Evolutionary conservation across 805 yeast species (phyloP).

Genomic region (Kazachstania viticola): DNA sequence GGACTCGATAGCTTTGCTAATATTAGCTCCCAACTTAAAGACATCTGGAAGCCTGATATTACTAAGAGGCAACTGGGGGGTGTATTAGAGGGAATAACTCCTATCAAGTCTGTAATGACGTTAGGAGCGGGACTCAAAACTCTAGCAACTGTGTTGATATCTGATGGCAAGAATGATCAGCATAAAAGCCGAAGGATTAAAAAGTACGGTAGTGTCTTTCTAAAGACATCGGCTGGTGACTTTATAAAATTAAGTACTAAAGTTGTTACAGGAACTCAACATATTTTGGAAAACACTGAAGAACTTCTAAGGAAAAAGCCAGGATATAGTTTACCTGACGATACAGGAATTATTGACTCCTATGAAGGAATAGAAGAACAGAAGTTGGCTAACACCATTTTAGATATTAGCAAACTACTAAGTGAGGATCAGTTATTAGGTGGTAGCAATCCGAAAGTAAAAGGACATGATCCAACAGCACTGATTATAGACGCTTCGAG

Average conservation of each 20-base stretch:
- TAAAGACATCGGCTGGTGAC: conserved; percentile 71
- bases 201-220: conserved; percentile 63
- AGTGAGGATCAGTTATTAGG: conserved; percentile 29
- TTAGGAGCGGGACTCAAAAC: conserved; percentile 72
- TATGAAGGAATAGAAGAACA: neutral
- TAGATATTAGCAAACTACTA: conserved; percentile 17
- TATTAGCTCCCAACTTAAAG: conserved; percentile 43
- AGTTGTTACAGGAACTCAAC: conserved; percentile 80
- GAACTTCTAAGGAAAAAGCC: conserved; percentile 70
- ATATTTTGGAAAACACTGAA: conserved; percentile 68
- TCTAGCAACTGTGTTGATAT: conserved; percentile 58
- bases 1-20: conserved; percentile 70
- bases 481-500: conserved; percentile 16
- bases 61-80: conserved; percentile 70
- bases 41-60: conserved; percentile 84
- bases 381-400: neutral
- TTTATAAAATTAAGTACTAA: conserved; percentile 72
- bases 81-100: conserved; percentile 73
- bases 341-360: conserved; percentile 1
- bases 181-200: conserved; percentile 42
- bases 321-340: conserved; percentile 32
- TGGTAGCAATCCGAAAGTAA: conserved; percentile 23
- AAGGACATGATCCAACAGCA: conserved; percentile 20
- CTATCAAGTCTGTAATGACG: conserved; percentile 64
- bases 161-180: conserved; percentile 56